phyloP scores from a whole-genome alignment of 352 stramenopile genomes.

The Phytophthora brassicae region DNA sequence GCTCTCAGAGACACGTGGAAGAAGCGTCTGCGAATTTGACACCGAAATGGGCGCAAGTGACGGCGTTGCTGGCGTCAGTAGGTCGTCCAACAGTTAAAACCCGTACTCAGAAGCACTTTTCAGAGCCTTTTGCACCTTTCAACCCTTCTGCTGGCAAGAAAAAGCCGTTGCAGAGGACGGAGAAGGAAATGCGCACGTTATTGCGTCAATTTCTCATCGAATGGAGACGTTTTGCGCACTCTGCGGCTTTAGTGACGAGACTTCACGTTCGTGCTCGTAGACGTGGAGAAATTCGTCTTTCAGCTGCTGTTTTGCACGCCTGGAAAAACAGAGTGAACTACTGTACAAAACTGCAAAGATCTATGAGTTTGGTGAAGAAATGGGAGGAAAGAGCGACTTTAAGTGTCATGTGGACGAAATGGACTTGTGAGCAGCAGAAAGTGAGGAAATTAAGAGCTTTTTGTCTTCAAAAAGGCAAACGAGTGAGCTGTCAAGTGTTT shows the following conservation, averaged over 20 bases:
- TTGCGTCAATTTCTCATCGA: conserved; percentile 3
- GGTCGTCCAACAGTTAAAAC: conserved; percentile 1
- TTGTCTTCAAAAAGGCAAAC: not conserved
- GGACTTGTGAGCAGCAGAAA: conserved; percentile 9
- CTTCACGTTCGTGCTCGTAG: conserved; percentile 13
- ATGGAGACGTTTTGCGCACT: conserved; percentile 13
- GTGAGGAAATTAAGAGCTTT: conserved; percentile 6
- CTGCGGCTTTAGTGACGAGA: conserved; percentile 6
- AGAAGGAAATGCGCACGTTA: conserved; percentile 5
- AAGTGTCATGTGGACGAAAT: conserved; percentile 6
- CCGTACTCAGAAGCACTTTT: not conserved
- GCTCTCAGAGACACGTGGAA: not conserved
- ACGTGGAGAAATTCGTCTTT: conserved; percentile 11
- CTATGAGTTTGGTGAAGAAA: conserved; percentile 2
- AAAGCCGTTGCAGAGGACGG: not conserved
- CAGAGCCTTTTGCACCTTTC: not conserved
- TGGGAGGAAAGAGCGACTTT: not conserved
- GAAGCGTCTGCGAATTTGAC: not conserved
- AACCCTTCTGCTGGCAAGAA: not conserved
- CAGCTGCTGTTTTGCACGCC: not conserved
- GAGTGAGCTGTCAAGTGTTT: conserved; percentile 14
- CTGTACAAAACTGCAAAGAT: not conserved
- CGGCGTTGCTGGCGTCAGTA: conserved; percentile 30
- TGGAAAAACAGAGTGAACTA: conserved; percentile 14
- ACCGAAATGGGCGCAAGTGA: conserved; percentile 33